phyloP scores from a whole-genome alignment of 257 asterid species.

The Vinca minor region DNA sequence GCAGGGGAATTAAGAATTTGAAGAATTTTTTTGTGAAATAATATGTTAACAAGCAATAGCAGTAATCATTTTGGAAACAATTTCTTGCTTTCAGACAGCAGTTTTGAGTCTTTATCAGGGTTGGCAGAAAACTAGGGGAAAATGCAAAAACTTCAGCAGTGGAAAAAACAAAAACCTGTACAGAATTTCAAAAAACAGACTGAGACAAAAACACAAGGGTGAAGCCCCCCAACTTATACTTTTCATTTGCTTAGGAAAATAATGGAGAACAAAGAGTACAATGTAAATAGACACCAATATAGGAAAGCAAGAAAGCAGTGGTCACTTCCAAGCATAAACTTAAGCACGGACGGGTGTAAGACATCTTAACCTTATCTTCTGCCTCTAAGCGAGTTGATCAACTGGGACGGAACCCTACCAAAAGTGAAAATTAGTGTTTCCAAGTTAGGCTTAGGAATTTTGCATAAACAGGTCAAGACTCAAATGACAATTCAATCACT shows the following conservation, averaged over 20 bases:
- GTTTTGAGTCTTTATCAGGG: neutral
- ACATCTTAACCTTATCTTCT: slow-evolving; percentile 7
- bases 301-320: neutral
- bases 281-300: neutral
- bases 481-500: neutral
- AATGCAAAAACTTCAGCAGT: neutral
- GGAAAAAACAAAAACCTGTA: neutral
- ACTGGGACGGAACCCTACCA: slow-evolving; percentile 11
- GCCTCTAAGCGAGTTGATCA: slow-evolving; percentile 3
- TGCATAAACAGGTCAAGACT: slow-evolving; percentile 2
- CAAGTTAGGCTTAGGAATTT: neutral
- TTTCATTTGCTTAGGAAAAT: neutral
- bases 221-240: neutral
- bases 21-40: too few species aligned
- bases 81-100: neutral
- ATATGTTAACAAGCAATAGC: too few species aligned
- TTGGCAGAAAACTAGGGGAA: neutral
- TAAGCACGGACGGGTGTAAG: neutral
- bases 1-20: too few species aligned
- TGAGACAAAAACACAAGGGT: neutral
- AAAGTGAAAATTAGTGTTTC: neutral
- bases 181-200: neutral
- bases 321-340: neutral
- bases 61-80: neutral
- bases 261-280: neutral